Conservation (phyloP, 2,329 filamentous ascomycete genomes). For the Exutisphaerella laricina region DNA sequence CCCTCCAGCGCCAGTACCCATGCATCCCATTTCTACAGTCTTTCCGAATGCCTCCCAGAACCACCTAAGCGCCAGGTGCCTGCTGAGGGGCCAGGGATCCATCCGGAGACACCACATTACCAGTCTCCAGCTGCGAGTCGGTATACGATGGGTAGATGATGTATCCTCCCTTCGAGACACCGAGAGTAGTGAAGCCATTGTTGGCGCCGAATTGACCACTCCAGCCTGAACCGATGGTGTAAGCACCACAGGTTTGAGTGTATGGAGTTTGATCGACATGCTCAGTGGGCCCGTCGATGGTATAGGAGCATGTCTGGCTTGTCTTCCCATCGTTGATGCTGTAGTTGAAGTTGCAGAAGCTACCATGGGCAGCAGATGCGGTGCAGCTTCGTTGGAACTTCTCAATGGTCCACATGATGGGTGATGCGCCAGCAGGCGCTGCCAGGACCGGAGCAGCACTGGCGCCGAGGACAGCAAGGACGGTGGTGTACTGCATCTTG, state of each 20-base stretch:
- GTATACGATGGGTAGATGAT: constrained; percentile 23
- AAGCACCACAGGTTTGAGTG: constrained; percentile 18
- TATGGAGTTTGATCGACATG: constrained; percentile 16
- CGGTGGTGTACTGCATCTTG: constrained; percentile 6
- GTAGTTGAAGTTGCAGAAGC: constrained; percentile 5
- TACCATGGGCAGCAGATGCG: no score
- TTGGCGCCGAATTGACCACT: constrained; percentile 19
- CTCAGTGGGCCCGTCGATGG: constrained; percentile 15
- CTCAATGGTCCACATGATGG: constrained; percentile 11
- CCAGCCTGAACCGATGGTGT: constrained; percentile 18
- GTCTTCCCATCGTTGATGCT: not conserved
- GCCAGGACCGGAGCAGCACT: constrained; percentile 2
- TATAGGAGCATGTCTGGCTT: constrained; percentile 17
- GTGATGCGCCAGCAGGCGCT: constrained; percentile 1
- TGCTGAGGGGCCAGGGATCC: constrained; percentile 23
- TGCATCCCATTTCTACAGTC: no score
- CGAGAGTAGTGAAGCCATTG: constrained; percentile 20
- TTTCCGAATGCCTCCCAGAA: no score
- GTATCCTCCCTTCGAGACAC: constrained; percentile 15
- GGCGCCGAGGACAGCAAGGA: constrained; percentile 8
- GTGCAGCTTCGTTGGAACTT: constrained; percentile 8
- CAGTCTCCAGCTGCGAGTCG: constrained; percentile 16
- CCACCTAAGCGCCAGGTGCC: no score
- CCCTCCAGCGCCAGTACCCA: no score
- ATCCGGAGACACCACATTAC: constrained; percentile 19